Conservation (phyloP, 495 filamentous ascomycete species). For the Trypethelium eluteriae region DNA sequence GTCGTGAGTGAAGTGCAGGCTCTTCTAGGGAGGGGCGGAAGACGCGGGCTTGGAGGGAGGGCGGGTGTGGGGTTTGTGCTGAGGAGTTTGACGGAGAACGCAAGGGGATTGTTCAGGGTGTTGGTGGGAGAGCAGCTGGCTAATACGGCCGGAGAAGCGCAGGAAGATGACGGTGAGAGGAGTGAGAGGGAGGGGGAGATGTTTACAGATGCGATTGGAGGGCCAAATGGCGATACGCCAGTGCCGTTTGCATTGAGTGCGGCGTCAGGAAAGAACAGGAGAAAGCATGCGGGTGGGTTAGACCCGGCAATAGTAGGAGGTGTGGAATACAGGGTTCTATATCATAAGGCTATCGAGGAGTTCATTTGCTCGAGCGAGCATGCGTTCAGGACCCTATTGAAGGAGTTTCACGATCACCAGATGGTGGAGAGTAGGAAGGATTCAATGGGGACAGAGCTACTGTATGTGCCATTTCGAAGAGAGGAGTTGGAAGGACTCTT, state of each 20-base stretch:
- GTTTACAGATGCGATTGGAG: slow-evolving; percentile 25
- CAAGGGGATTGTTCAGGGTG: slow-evolving; percentile 73
- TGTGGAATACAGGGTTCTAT: slow-evolving; percentile 82
- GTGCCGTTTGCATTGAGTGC: slow-evolving; percentile 15
- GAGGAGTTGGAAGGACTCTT: slow-evolving; percentile 85
- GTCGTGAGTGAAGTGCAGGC: slow-evolving; percentile 82
- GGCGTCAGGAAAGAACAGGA: slow-evolving; percentile 16
- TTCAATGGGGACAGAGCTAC: slow-evolving; percentile 68
- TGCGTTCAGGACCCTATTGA: slow-evolving; percentile 84
- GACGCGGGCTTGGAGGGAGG: slow-evolving; percentile 66
- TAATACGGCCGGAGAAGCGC: slow-evolving; percentile 43
- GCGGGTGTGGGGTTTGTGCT: slow-evolving; percentile 91
- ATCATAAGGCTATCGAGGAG: slow-evolving; percentile 91
- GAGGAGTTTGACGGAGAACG: slow-evolving; percentile 83
- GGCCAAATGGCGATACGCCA: slow-evolving; percentile 26
- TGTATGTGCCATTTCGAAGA: slow-evolving; percentile 76
- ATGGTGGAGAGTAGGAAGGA: slow-evolving; percentile 89
- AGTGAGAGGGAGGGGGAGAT: neutral
- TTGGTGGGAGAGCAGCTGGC: slow-evolving; percentile 78
- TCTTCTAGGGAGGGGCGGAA: slow-evolving; percentile 75
- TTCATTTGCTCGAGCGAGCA: slow-evolving; percentile 96
- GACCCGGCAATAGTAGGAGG: slow-evolving; percentile 35
- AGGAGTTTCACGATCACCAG: slow-evolving; percentile 96
- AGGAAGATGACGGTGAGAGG: slow-evolving; percentile 30
- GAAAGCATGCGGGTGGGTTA: neutral